Base-by-base conservation (phyloP, 352 stramenopile genomes). In the Blastocystis sp. region DNA sequence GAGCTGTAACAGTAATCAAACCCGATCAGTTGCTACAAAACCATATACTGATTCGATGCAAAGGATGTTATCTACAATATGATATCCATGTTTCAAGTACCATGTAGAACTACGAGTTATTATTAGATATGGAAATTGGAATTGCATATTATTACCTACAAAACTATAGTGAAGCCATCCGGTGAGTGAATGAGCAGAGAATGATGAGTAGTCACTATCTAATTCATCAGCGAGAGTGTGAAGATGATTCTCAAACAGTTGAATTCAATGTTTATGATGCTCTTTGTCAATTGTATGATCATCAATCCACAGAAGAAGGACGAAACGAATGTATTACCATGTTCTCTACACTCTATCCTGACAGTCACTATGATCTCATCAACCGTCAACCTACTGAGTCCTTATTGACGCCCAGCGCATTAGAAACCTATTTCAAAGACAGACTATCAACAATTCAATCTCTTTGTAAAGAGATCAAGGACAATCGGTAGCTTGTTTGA, bases 91-190 rank as follows among this genome's bases (percentile, higher is more conserved):
- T 59, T 7, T 39, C 69, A 42, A 16, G 69, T 63, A 21, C 39
- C 24, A 46, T 19, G 6, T 21, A 14, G 6, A 46, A 9, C 27
- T 58, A 9, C 29, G 0, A 5, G 6, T 80, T 4, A 80, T 29
- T 39, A 12, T 24, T 19, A 80, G 69, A 80, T 58, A 80, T 80
- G 69, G 43, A 80, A 29, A 63, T 80, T 29, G 69, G 69, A 42
- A 63, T 63, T 59, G 69, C 69, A 43, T 21, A 63, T 27, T 80
- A 63, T 52, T 80, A 80, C 49, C 51, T 63, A 16, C 21, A 80
- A 1, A 14, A 80, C 11, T 80, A 80, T 37, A 21, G 32, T 32
- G 69, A 80, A 14, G 69, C 69, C 3, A 61, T 80, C 27, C 5
- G n/a, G 69, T 80, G 29, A 9, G 11, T 0, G 11, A 63, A 39